A percentile compares a stretch with the other conserved stretches of the same genome.
phyloP scores from a whole-genome alignment of 306 rosid genomes.

The Vigna mungo region DNA sequence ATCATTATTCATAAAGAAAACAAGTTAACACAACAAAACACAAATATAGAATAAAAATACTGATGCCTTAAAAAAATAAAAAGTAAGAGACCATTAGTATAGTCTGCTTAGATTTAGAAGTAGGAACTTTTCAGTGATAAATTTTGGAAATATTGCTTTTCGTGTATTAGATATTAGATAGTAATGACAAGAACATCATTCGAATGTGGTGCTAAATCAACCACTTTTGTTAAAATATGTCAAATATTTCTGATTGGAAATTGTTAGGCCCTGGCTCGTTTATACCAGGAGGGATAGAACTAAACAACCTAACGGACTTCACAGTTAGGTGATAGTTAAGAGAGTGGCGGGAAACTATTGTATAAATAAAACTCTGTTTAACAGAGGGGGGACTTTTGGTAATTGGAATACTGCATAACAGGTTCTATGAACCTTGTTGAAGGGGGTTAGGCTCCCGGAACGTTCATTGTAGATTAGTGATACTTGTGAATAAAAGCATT shows the following conservation, averaged over 20 bases:
- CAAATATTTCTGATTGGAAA: not conserved
- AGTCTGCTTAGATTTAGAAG: conserved; percentile 28
- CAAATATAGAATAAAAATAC: conserved; percentile 21
- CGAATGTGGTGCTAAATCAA: conserved; percentile 1
- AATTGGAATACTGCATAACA: no score
- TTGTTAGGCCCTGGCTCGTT: no score
- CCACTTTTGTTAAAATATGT: conserved; percentile 1
- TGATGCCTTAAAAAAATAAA: not conserved
- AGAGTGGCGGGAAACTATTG: no score
- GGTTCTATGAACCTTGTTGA: no score
- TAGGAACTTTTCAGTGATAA: conserved; percentile 3
- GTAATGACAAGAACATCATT: conserved; percentile 17
- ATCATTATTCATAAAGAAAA: conserved; percentile 47
- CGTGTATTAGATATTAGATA: not conserved
- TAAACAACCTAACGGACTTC: no score
- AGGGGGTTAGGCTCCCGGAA: no score
- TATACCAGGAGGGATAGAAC: no score
- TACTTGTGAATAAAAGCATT: no score
- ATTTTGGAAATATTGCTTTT: conserved; percentile 17
- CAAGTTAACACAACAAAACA: conserved; percentile 35
- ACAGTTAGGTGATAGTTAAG: no score
- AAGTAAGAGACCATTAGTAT: not conserved
- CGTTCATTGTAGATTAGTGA: no score
- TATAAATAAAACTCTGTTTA: no score
- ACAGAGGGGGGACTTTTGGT: no score